phyloP scores from a whole-genome alignment of 2,329 filamentous ascomycete species.

The Coniochaeta sp. region DNA sequence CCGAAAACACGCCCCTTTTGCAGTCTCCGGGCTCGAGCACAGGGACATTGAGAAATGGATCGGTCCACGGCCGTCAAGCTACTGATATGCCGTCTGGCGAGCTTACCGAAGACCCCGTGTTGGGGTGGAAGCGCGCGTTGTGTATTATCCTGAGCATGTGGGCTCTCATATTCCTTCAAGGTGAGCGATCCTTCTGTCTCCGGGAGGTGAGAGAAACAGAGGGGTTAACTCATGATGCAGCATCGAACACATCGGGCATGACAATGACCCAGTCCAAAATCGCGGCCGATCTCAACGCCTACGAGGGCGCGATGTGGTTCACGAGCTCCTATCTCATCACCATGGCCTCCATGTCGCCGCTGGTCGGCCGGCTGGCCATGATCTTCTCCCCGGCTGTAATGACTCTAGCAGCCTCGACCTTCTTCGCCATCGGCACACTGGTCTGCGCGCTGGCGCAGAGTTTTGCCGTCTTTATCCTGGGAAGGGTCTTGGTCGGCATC shows the following conservation, averaged over 20 bases:
- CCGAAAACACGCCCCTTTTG: conserved; percentile 21
- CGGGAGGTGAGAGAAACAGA: no score
- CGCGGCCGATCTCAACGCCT: conserved; percentile 67
- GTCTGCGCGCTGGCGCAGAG: conserved; percentile 55
- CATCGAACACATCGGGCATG: conserved; percentile 70
- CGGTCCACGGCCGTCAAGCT: neutral
- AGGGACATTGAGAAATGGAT: conserved; percentile 12
- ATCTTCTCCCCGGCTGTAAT: conserved; percentile 66
- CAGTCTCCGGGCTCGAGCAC: conserved; percentile 15
- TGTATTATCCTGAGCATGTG: conserved; percentile 47
- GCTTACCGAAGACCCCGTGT: conserved; percentile 11
- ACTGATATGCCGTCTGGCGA: neutral
- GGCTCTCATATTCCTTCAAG: conserved; percentile 53
- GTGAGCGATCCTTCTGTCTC: conserved; percentile 24
- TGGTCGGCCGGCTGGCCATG: conserved; percentile 65
- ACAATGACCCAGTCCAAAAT: conserved; percentile 75
- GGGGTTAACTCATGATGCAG: conserved; percentile 20
- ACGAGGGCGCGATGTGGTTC: conserved; percentile 71
- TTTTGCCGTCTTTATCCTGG: conserved; percentile 59
- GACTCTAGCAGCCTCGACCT: conserved; percentile 52
- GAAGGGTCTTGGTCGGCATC: conserved; percentile 59
- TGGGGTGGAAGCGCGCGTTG: conserved; percentile 26
- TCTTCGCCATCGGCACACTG: conserved; percentile 54
- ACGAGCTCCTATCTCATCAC: conserved; percentile 65
- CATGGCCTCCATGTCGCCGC: conserved; percentile 57